Conservation (phyloP, 2,329 filamentous ascomycete genomes). For the Cercospora citrullina region DNA sequence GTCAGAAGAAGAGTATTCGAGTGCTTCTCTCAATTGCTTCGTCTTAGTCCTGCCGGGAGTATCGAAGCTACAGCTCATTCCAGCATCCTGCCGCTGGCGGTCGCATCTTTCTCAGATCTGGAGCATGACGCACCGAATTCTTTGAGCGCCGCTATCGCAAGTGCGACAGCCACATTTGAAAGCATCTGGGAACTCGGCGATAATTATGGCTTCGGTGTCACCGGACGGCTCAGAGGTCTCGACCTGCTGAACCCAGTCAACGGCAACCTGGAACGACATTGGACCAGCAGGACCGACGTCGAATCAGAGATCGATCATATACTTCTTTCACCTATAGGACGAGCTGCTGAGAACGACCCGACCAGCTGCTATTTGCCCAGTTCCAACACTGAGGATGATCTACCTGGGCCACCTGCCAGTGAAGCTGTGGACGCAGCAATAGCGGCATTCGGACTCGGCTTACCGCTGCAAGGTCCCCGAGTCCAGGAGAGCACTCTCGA, state of each 20-base stretch:
- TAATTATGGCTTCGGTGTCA: constrained; percentile 92
- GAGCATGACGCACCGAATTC: constrained; percentile 84
- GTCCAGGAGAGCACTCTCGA: constrained; percentile 96
- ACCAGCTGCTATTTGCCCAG: constrained; percentile 68
- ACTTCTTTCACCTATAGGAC: constrained; percentile 65
- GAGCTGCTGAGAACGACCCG: constrained; percentile 86
- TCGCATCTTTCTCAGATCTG: constrained; percentile 89
- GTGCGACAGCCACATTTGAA: constrained; percentile 84
- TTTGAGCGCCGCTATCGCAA: constrained; percentile 86
- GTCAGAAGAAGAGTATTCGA: constrained; percentile 89
- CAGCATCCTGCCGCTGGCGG: constrained; percentile 83
- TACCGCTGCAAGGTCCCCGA: constrained; percentile 84
- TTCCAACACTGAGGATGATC: constrained; percentile 29
- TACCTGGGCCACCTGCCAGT: constrained; percentile 77
- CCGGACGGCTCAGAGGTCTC: constrained; percentile 77
- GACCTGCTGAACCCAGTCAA: constrained; percentile 65
- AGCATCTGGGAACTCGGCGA: constrained; percentile 93
- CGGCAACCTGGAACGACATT: constrained; percentile 59
- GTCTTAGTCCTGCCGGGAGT: constrained; percentile 79
- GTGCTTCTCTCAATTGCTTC: constrained; percentile 89
- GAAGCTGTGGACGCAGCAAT: constrained; percentile 95
- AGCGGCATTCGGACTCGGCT: constrained; percentile 84
- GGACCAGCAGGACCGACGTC: constrained; percentile 52
- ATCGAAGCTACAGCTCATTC: constrained; percentile 86
- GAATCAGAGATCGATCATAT: constrained; percentile 65